Conservation (phyloP, 2,329 filamentous ascomycete species). For the Cladophialophora carrionii region DNA sequence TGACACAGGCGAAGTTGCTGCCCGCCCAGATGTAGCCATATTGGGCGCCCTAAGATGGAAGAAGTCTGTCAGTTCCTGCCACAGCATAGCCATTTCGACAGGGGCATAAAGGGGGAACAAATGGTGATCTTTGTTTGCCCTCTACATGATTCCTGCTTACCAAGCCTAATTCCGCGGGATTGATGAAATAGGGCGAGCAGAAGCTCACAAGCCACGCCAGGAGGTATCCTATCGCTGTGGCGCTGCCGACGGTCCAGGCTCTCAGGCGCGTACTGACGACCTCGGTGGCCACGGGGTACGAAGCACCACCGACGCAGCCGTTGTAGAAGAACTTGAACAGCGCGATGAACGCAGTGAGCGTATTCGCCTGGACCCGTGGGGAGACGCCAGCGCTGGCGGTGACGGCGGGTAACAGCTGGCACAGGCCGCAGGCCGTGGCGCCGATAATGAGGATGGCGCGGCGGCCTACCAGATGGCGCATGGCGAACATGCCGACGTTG, state of each 20-base stretch:
- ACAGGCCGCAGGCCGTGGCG: constrained; percentile 49
- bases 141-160: constrained; percentile 31
- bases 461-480: constrained; percentile 54
- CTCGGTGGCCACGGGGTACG: constrained; percentile 42
- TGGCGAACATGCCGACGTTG: constrained; percentile 55
- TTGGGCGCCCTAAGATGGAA: constrained; percentile 29
- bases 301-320: constrained; percentile 42
- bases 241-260: constrained; percentile 45
- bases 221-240: constrained; percentile 44
- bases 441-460: constrained; percentile 55
- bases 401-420: constrained; percentile 53
- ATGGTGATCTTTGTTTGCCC: too few species aligned
- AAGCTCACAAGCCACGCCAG: constrained; percentile 45
- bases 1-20: constrained; percentile 26
- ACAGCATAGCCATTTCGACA: too few species aligned
- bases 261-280: constrained; percentile 41
- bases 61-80: too few species aligned
- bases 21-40: constrained; percentile 41
- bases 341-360: constrained; percentile 43
- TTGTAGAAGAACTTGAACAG: constrained; percentile 46
- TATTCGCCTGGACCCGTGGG: constrained; percentile 36
- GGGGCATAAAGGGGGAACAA: too few species aligned
- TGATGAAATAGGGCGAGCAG: constrained; percentile 48
- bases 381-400: constrained; percentile 39
- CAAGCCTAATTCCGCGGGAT: constrained; percentile 45